These are phyloP conservation scores for Parmelia sp. DNA, from an alignment of 495 filamentous ascomycete species.

Conservation along the genomic window DNA sequence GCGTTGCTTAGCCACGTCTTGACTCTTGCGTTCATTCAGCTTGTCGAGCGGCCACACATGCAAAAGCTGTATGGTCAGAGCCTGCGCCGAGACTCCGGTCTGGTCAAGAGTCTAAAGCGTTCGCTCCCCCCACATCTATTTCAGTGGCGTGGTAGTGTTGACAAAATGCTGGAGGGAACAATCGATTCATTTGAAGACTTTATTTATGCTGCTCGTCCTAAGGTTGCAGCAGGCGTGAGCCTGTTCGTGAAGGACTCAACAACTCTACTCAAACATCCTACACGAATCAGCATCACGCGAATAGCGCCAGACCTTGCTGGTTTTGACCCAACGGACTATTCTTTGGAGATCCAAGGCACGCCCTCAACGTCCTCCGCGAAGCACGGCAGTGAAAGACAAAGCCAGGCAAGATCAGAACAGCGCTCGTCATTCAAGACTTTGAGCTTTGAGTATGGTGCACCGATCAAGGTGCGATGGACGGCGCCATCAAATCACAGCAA, in stretches of 20 bases:
- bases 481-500: conserved; percentile 87
- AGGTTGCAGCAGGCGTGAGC: conserved; percentile 77
- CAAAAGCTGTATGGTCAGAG: conserved; percentile 89
- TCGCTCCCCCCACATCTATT: conserved; percentile 76
- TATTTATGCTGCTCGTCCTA: conserved; percentile 79
- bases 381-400: conserved; percentile 42
- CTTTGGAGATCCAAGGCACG: conserved; percentile 64
- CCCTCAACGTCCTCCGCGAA: conserved; percentile 48
- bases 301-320: conserved; percentile 76
- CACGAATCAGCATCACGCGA: conserved; percentile 76
- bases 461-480: conserved; percentile 86
- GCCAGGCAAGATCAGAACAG: conserved; percentile 43
- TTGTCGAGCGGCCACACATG: conserved; percentile 96
- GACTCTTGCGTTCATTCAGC: conserved; percentile 80
- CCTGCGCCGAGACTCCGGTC: conserved; percentile 78
- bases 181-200: conserved; percentile 87
- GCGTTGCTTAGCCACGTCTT: conserved; percentile 80
- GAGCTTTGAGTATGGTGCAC: conserved; percentile 81
- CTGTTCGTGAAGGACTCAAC: conserved; percentile 84
- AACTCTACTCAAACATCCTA: conserved; percentile 83
- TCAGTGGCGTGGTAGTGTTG: conserved; percentile 74
- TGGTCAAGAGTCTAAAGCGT: conserved; percentile 82
- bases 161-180: conserved; percentile 78
- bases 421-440: conserved; percentile 61
- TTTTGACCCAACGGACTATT: conserved; percentile 78